A percentile compares a stretch with the other conserved stretches of the same genome.
Conservation (phyloP, 192 early-diverging fungal species). For the Rhizoclosmatium sp. region DNA sequence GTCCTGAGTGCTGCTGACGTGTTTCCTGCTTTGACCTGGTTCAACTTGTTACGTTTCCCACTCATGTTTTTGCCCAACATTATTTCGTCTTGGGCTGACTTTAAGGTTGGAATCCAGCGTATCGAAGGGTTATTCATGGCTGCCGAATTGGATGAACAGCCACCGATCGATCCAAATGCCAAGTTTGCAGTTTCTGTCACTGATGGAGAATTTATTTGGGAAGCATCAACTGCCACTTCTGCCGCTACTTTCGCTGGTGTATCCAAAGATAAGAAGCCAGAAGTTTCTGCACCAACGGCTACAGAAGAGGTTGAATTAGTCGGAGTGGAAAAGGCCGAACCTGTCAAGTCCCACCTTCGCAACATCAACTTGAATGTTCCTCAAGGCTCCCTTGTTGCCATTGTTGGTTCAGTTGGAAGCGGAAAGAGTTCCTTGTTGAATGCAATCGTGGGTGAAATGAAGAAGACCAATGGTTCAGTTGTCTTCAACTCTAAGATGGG, state of each 20-base stretch:
- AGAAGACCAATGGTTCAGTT: slow-evolving; percentile 60
- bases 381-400: slow-evolving; percentile 62
- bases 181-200: slow-evolving; percentile 57
- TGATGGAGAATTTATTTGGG: slow-evolving; percentile 68
- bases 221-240: slow-evolving; percentile 44
- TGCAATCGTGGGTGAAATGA: slow-evolving; percentile 61
- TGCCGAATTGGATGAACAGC: slow-evolving; percentile 64
- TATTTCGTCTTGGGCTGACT: slow-evolving; percentile 56
- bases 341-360: slow-evolving; percentile 37
- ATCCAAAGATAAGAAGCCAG: slow-evolving; percentile 5
- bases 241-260: slow-evolving; percentile 40
- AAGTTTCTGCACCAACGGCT: not conserved
- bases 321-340: not conserved
- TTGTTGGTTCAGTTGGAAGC: slow-evolving; percentile 69
- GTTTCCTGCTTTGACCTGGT: slow-evolving; percentile 54
- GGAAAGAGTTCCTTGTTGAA: slow-evolving; percentile 71
- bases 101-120: slow-evolving; percentile 54
- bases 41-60: slow-evolving; percentile 51
- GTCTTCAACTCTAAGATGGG: slow-evolving; percentile 71
- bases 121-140: slow-evolving; percentile 64
- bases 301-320: not conserved
- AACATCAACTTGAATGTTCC: slow-evolving; percentile 56
- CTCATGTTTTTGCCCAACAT: slow-evolving; percentile 63
- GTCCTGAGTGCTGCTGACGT: slow-evolving; percentile 41
- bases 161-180: slow-evolving; percentile 46